Percentiles rank a stretch among this genome's conserved stretches.
phyloP scores from a whole-genome alignment of 352 stramenopile genomes.

The Globisporangium cystogenes region DNA sequence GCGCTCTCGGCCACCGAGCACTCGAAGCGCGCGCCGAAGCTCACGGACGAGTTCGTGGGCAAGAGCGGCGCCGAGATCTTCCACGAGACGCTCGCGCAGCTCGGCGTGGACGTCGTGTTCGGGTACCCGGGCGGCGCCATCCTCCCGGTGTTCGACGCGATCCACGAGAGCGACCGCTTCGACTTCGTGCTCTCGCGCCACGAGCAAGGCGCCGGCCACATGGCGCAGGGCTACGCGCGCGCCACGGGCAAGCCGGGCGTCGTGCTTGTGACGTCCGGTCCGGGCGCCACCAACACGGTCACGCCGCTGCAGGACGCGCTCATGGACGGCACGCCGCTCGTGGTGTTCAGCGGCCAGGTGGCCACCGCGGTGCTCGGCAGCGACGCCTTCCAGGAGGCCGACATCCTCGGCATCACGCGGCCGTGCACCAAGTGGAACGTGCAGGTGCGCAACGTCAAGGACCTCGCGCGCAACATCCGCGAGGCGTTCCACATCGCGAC shows the following conservation, averaged over 20 bases:
- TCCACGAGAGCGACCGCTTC: slow-evolving; percentile 85
- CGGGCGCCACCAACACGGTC: slow-evolving; percentile 92
- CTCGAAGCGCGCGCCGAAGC: slow-evolving; percentile 32
- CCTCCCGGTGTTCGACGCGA: slow-evolving; percentile 93
- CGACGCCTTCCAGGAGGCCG: slow-evolving; percentile 92
- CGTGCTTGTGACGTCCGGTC: slow-evolving; percentile 91
- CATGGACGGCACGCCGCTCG: slow-evolving; percentile 93
- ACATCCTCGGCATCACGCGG: slow-evolving; percentile 80
- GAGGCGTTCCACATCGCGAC: slow-evolving; percentile 95
- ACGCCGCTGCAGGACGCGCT: slow-evolving; percentile 93
- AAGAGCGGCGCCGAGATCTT: slow-evolving; percentile 93
- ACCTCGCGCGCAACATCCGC: slow-evolving; percentile 93
- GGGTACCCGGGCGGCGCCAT: slow-evolving; percentile 93
- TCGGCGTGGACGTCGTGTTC: slow-evolving; percentile 90
- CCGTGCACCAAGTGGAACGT: slow-evolving; percentile 97
- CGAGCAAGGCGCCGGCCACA: slow-evolving; percentile 81
- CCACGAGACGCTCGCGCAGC: slow-evolving; percentile 90
- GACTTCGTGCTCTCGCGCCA: slow-evolving; percentile 80
- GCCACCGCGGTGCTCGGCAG: slow-evolving; percentile 88
- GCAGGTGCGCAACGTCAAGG: slow-evolving; percentile 93
- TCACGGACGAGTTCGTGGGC: slow-evolving; percentile 86
- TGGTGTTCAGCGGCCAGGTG: slow-evolving; percentile 93
- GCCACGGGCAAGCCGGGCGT: slow-evolving; percentile 87
- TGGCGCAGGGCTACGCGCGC: slow-evolving; percentile 82
- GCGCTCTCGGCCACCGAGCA: slow-evolving; percentile 30